These are phyloP conservation scores for Amylocarpus encephaloides DNA, from an alignment of 2,329 filamentous ascomycete species.

Conservation along the genomic window DNA sequence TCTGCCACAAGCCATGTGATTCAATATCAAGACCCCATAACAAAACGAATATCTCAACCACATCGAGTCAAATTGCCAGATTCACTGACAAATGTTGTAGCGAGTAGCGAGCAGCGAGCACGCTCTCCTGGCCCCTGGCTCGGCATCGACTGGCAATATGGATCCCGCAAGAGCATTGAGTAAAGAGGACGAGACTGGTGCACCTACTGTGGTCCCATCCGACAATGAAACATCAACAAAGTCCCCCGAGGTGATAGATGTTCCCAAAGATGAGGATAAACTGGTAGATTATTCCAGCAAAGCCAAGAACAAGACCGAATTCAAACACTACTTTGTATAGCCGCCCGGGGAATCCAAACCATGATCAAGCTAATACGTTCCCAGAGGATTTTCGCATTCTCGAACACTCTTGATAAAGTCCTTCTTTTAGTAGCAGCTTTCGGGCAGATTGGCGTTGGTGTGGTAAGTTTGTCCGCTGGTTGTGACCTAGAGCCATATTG, in stretches of 20 bases:
- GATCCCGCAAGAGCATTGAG: neutral
- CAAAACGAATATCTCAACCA: no score
- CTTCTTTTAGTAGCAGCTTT: conserved; percentile 18
- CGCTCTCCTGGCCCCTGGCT: no score
- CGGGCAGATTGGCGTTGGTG: conserved; percentile 23
- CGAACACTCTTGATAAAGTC: conserved; percentile 20
- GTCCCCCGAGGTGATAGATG: neutral
- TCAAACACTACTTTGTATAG: conserved; percentile 22
- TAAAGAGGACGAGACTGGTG: neutral
- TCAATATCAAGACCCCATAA: no score
- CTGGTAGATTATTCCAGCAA: conserved; percentile 24
- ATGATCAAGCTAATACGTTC: neutral
- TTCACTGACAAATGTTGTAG: no score
- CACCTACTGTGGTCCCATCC: neutral
- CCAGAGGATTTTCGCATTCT: conserved; percentile 27
- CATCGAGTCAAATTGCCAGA: no score
- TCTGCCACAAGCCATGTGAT: no score
- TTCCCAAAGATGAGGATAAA: neutral
- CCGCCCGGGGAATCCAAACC: neutral
- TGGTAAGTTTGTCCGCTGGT: conserved; percentile 14
- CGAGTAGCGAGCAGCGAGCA: no score
- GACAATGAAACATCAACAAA: neutral
- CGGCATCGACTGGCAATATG: no score
- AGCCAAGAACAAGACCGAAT: conserved; percentile 19
- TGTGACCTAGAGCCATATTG: conserved; percentile 2